Conservation (phyloP, 2,329 filamentous ascomycete species). For the Penicillium janthinellum region DNA sequence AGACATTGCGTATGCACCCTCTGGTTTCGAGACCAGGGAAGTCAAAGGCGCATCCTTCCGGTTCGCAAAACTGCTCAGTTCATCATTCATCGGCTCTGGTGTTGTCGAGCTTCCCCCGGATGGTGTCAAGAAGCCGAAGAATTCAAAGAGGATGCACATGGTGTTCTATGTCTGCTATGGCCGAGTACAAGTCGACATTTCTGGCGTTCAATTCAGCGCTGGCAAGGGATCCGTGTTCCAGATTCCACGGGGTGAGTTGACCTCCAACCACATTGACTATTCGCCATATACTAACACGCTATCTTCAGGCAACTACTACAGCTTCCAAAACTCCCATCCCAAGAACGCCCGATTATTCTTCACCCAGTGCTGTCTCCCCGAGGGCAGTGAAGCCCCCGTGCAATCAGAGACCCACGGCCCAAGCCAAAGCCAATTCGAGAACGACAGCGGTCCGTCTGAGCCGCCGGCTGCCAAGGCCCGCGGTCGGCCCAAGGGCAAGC, state of each 20-base stretch:
- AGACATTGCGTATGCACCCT: constrained; percentile 63
- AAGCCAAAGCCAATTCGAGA: constrained; percentile 26
- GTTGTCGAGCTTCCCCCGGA: constrained; percentile 85
- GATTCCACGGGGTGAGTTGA: constrained; percentile 81
- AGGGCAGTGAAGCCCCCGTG: constrained; percentile 33
- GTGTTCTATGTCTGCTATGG: constrained; percentile 88
- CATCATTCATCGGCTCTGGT: constrained; percentile 85
- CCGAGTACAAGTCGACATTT: constrained; percentile 73
- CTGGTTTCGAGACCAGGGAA: constrained; percentile 59
- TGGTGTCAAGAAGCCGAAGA: constrained; percentile 84
- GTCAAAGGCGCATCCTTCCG: constrained; percentile 71
- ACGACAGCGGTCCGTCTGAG: constrained; percentile 12
- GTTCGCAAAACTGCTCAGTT: constrained; percentile 83
- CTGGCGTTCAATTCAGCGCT: constrained; percentile 68
- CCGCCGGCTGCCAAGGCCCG: constrained; percentile 15
- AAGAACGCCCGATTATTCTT: constrained; percentile 82
- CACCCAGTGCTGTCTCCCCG: constrained; percentile 75
- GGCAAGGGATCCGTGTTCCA: constrained; percentile 89
- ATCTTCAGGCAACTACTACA: constrained; percentile 81
- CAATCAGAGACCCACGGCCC: constrained; percentile 23
- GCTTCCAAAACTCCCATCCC: constrained; percentile 78
- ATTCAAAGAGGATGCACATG: constrained; percentile 95
- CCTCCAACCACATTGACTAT: not conserved
- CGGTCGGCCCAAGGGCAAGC: constrained; percentile 38
- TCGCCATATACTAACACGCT: constrained; percentile 2